A percentile compares a stretch with the other conserved stretches of the same genome.
These are phyloP conservation scores for Echium plantagineum DNA, from an alignment of 257 asterid genomes.

Conservation along the genomic window DNA sequence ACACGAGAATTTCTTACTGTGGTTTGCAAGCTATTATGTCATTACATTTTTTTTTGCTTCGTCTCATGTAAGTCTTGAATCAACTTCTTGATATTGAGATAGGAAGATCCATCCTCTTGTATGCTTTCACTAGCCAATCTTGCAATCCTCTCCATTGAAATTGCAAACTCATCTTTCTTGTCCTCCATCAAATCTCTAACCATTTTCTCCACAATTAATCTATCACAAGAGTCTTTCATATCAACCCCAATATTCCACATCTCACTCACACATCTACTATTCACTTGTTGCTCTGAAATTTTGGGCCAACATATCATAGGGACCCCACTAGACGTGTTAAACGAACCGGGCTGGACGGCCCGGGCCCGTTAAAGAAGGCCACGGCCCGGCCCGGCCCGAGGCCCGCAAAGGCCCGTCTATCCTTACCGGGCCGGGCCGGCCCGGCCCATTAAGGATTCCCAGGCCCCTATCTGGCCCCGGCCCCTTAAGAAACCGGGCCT, in stretches of 20 bases:
- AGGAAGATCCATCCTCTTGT: constrained; percentile 26
- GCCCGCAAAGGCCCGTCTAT: too few relatives aligned
- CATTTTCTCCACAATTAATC: constrained; percentile 25
- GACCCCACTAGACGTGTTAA: too few relatives aligned
- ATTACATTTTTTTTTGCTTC: too few relatives aligned
- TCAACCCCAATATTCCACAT: constrained; percentile 28
- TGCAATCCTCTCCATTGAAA: constrained; percentile 12
- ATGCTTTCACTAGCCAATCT: constrained; percentile 17
- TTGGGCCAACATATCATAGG: constrained; percentile 35
- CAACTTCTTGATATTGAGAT: constrained; percentile 16
- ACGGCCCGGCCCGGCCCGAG: too few relatives aligned
- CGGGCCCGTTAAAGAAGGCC: too few relatives aligned
- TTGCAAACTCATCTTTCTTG: constrained; percentile 4
- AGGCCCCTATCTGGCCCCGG: too few relatives aligned
- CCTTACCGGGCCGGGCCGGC: too few relatives aligned
- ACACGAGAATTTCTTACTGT: too few relatives aligned
- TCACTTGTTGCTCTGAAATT: constrained; percentile 23
- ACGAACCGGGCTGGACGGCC: too few relatives aligned
- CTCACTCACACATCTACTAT: constrained; percentile 30
- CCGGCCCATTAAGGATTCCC: too few relatives aligned
- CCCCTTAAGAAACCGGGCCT: too few relatives aligned
- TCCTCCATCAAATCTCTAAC: constrained; percentile 29
- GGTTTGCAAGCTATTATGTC: too few relatives aligned
- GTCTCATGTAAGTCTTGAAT: constrained; percentile 12
- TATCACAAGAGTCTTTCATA: constrained; percentile 23